Evolutionary conservation across 2,329 filamentous ascomycete species (phyloP), one percentile per base, ranked within the genome.

Genomic region (Coleophoma cylindrospora): DNA sequence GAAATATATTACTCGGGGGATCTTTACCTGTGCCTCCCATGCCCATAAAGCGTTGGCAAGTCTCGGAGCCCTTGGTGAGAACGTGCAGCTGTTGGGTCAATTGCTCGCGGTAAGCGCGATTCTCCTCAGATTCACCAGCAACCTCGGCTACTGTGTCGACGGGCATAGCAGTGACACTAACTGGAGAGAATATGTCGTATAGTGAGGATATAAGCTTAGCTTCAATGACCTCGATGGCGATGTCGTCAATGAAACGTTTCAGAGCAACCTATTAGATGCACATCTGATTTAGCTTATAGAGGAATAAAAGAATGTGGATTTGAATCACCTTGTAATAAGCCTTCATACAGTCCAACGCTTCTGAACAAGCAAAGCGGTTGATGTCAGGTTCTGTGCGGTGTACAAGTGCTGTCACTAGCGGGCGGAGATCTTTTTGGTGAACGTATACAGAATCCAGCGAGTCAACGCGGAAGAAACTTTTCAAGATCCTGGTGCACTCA

Each of bases 151-250:
- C 63, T 1, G 67, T 51, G 1, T 70, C 65, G 5, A 56, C 38
- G 0, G 61, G 7, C 69, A 76, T 73, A 5, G 54, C 47, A 46
- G 57, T 66, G 15, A 75, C 66, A 3, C 59, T 59, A 1, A 68
- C 49, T 0, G 73, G 71, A 0, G 69, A 69, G 10, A 76, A 60
- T 14, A 76, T 71, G 15, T 63, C 56, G 5, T 57, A 33, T 2
- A 76, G 62, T 4, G 52, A 58, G 1, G 58, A 55, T 17, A 75
- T 50, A 8, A 75, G 63, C 38, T 69, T 66, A 4, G 53, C 54
- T 55, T 76, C 73, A 13, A 76, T 64, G 1, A 71, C 67, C 51
- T 74, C 62, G 17, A 71, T 62, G 9, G 71, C 64, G 4, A 75
- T 55, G 34, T 72, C 67, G 21, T 75, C 72, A 21, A 73, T 54